Evolutionary conservation across 768 basidiomycete species (phyloP).

Genomic region (Galerina sulciceps): DNA sequence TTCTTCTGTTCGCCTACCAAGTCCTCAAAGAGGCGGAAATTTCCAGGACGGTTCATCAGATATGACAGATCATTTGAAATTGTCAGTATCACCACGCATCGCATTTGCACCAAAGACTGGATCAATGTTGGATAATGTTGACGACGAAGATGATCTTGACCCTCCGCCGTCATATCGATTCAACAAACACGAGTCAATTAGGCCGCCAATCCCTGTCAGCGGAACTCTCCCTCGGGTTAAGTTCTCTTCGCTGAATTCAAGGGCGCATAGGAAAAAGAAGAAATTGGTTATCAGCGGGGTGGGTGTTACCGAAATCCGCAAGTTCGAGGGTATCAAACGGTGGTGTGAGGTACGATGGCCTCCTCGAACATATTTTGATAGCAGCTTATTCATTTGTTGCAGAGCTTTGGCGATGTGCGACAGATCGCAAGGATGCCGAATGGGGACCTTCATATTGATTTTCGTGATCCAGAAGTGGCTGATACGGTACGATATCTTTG

Average conservation of each 20-base stretch:
- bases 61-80: background rate
- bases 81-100: slow-evolving; percentile 20
- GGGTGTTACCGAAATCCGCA: slow-evolving; percentile 57
- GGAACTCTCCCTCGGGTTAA: slow-evolving; percentile 27
- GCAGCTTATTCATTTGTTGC: background rate
- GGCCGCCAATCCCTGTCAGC: slow-evolving; percentile 15
- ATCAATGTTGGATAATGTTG: slow-evolving; percentile 25
- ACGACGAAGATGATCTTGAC: slow-evolving; percentile 32
- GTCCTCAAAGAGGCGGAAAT: background rate
- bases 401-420: slow-evolving; percentile 80
- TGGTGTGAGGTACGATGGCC: slow-evolving; percentile 72
- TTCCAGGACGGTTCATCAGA: background rate
- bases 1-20: slow-evolving; percentile 19
- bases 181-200: slow-evolving; percentile 20
- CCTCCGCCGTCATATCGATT: slow-evolving; percentile 22
- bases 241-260: slow-evolving; percentile 44
- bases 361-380: slow-evolving; percentile 1
- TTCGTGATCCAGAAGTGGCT: slow-evolving; percentile 75
- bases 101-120: slow-evolving; percentile 36
- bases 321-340: slow-evolving; percentile 67
- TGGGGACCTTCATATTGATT: slow-evolving; percentile 79
- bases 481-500: slow-evolving; percentile 62
- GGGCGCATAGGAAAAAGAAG: slow-evolving; percentile 57
- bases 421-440: slow-evolving; percentile 76
- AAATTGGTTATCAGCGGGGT: slow-evolving; percentile 76